Evolutionary conservation across 176 grass and related monocot genomes (phyloP).

Genomic region (Aegilops bicornis): DNA sequence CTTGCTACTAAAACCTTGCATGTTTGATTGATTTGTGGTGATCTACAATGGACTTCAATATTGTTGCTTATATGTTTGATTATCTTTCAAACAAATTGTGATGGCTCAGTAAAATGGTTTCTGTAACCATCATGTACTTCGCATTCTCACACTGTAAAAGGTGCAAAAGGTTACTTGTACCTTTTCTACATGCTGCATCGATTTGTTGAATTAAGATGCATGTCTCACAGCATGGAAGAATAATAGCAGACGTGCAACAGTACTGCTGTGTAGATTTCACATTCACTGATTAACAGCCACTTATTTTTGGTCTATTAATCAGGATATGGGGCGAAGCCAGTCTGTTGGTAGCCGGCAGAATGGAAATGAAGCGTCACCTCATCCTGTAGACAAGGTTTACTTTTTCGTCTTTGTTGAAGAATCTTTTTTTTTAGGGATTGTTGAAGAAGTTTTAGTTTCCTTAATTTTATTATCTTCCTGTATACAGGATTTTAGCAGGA

Average conservation of each 20-base stretch:
- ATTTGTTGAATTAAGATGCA: neutral
- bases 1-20: neutral
- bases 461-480: constrained; percentile 18
- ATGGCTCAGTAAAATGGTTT: neutral
- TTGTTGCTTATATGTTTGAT: neutral
- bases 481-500: constrained; percentile 56
- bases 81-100: neutral
- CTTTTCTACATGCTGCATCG: neutral
- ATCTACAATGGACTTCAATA: neutral
- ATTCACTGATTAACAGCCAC: neutral
- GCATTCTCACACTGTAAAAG: too few relatives aligned
- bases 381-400: constrained; percentile 50
- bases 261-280: neutral
- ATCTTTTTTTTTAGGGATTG: neutral
- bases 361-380: constrained; percentile 37
- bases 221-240: neutral
- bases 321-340: constrained; percentile 64
- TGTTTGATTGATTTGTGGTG: neutral
- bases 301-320: constrained; percentile 6
- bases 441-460: neutral
- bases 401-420: neutral
- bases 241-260: neutral
- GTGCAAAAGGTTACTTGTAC: neutral
- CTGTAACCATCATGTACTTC: too few relatives aligned
- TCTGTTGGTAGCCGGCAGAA: constrained; percentile 48